Conservation (phyloP, 176 grass and related monocot species). For the Zoysia japonica region DNA sequence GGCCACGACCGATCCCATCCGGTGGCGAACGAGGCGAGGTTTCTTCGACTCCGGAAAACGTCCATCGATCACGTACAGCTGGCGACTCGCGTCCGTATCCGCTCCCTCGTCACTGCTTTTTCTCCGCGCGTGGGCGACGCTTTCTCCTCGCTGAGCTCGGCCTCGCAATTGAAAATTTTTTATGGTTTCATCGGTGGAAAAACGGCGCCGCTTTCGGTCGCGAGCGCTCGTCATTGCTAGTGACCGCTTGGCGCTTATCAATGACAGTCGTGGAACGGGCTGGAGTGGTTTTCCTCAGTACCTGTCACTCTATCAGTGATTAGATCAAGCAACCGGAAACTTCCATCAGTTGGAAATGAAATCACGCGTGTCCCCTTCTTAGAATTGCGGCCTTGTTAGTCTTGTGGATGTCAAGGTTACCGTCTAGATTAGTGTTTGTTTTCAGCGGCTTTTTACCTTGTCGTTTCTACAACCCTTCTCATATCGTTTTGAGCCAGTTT, state of each 20-base stretch:
- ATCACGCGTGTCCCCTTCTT: no score
- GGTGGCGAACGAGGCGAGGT: neutral
- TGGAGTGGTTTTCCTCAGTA: neutral
- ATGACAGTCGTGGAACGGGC: neutral
- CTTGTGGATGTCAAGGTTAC: neutral
- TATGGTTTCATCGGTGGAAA: neutral
- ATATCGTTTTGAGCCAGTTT: no score
- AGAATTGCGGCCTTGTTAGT: no score
- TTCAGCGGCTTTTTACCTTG: neutral
- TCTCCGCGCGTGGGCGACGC: slow-evolving; percentile 14
- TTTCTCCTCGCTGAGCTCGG: slow-evolving; percentile 21
- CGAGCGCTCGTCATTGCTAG: neutral
- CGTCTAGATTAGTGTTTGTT: neutral
- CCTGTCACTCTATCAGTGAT: neutral
- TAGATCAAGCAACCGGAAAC: neutral
- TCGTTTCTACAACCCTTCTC: neutral
- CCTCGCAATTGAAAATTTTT: neutral
- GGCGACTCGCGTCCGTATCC: neutral
- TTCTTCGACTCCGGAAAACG: neutral
- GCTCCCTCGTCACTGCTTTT: neutral
- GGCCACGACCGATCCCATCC: neutral
- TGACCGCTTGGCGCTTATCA: neutral
- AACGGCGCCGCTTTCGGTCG: neutral
- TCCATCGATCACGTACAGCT: neutral
- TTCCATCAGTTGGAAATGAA: no score